Conservation (phyloP, 1,284 basidiomycete species). For the Malassezia sp. region DNA sequence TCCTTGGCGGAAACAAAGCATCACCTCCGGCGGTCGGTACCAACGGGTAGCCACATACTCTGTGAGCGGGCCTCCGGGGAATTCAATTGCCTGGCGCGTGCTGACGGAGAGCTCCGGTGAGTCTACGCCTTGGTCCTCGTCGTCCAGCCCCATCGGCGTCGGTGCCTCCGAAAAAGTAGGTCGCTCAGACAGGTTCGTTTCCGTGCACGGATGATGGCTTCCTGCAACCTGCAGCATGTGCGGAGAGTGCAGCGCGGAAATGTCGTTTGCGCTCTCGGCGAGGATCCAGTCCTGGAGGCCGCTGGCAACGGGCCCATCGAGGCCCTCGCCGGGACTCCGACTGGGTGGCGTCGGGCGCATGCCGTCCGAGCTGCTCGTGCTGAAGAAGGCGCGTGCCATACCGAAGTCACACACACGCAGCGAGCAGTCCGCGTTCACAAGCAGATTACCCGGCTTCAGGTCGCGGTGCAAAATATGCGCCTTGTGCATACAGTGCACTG, state of each 20-base stretch:
- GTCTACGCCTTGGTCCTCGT: too few species aligned
- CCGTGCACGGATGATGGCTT: too few species aligned
- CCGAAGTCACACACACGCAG: conserved; percentile 44
- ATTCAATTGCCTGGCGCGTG: conserved; percentile 17
- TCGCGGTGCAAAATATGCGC: conserved; percentile 44
- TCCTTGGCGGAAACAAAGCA: conserved; percentile 43
- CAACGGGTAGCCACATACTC: conserved; percentile 44
- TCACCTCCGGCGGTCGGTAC: conserved; percentile 45
- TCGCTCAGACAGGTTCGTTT: too few species aligned
- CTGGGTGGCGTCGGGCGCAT: neutral
- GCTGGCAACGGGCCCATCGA: too few species aligned
- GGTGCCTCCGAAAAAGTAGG: too few species aligned
- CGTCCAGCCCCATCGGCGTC: neutral
- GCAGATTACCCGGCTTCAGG: conserved; percentile 44
- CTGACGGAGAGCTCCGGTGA: neutral
- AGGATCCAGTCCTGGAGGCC: too few species aligned
- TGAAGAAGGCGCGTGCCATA: conserved; percentile 32
- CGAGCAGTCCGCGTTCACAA: conserved; percentile 44
- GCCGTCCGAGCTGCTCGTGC: neutral
- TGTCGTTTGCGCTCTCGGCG: neutral
- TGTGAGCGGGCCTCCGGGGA: conserved; percentile 42
- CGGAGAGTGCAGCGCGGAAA: neutral
- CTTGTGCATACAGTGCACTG: conserved; percentile 39
- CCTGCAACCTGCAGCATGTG: neutral
- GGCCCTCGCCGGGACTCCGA: too few species aligned